Base-by-base conservation (phyloP, 768 basidiomycete genomes). In the Hygrophorus russula region DNA sequence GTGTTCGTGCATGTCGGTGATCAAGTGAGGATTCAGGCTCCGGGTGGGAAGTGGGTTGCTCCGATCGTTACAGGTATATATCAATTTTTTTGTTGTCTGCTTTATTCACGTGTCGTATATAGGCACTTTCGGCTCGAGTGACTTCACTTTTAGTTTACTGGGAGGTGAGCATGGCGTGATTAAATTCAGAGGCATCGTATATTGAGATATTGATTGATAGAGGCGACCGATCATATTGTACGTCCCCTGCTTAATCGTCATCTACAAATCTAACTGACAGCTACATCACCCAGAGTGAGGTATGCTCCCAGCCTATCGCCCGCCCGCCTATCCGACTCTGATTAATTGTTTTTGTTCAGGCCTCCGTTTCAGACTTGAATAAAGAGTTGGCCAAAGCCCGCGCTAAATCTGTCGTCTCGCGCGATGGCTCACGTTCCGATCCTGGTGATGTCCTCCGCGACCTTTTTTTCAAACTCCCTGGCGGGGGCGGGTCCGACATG, bases 1-100 rank as follows among this genome's bases (percentile, higher is more conserved):
- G 80, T 94, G 2, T 97, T 96, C 62, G 59, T 76, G 20, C 92
- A 97, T 52, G 86, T 94, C 27, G 93, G 93, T 4, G 81, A 87
- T 44, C 72, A 76, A 38, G 82, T 82, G 8, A 71, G 79, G 30
- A 67, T 94, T 27, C 78, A 79, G 41, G 78, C 84, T 10, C 86
- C 80, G 0, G 74, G 79, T 44, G 86, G 90, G 0, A 72, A 74
- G 50, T 66, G 68, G 61, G 88, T 91, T 29, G 79, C 85, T 0
- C 87, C 88, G 2, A 68, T 93, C 38, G 82, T 91, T 9, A 92
- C 90, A 3, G 88, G 82, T 69, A 54, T 49, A 56, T 41, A 18
- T 41, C 2, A 24, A 3, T 3, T 33, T 17, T 30, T 33, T 10
- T 2, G 40, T 18, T 6, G 9, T 20, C 41, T 12, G 39, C 46